These are phyloP conservation scores for Firmiana major DNA, from an alignment of 345 rosid species.

Conservation along the genomic window DNA sequence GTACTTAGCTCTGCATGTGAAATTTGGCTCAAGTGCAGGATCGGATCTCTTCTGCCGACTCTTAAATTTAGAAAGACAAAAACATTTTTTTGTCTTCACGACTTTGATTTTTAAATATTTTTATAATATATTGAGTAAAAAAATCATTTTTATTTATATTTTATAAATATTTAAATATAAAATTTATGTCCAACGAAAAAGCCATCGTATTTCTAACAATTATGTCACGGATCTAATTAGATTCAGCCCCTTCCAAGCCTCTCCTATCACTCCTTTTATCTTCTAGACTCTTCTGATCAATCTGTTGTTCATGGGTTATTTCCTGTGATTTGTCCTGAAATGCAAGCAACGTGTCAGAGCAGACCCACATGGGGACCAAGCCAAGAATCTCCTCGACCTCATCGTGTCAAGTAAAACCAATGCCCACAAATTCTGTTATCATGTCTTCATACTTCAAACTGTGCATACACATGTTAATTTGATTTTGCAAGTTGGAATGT, in stretches of 20 bases:
- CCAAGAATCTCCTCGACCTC: not conserved
- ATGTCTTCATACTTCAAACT: not conserved
- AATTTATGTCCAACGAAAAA: conserved; percentile 18
- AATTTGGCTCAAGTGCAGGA: not conserved
- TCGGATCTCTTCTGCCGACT: conserved; percentile 1
- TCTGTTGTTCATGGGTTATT: not conserved
- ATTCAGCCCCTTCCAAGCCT: no score
- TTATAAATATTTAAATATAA: no score
- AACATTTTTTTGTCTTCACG: conserved; percentile 16
- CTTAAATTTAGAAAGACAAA: conserved; percentile 8
- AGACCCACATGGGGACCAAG: not conserved
- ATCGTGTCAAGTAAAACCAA: not conserved
- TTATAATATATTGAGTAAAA: no score
- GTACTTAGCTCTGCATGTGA: conserved; percentile 20
- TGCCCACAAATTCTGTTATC: not conserved
- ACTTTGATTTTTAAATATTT: no score
- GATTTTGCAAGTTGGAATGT: conserved; percentile 13
- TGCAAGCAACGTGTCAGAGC: not conserved
- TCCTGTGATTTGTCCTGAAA: not conserved
- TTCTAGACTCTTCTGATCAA: not conserved
- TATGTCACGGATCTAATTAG: conserved; percentile 22
- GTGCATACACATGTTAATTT: not conserved
- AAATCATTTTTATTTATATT: no score
- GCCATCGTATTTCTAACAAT: not conserved
- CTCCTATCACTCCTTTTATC: not conserved